Evolutionary conservation across 495 filamentous ascomycete genomes (phyloP), one percentile per base, ranked within the genome.

Genomic region (Penicillium ochrochloron): DNA sequence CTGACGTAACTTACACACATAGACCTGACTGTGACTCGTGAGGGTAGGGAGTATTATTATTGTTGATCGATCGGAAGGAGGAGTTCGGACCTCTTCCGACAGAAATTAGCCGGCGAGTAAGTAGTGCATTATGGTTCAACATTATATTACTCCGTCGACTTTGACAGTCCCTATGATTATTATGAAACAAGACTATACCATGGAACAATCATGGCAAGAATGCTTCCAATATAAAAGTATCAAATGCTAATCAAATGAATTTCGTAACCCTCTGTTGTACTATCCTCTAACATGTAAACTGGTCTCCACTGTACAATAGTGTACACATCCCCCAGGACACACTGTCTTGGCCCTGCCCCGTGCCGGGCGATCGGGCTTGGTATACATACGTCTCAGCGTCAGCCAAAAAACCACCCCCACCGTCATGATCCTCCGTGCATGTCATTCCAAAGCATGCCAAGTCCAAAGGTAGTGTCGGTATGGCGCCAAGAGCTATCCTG

Each of bases 361-460:
- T 56, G 53, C 29, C 53, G 31, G 53, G n/a, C 53, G 53, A 56
- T 56, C 53, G 31, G 53, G 34, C 55, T 57, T 58, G 55, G 55
- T 58, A 41, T 42, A 57, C 27, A 54, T 54, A 17, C 31, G 33
- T 37, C 27, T 5, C 15, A 34, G 33, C 37, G 34, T 27, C 29
- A 23, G 10, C 21, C 35, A 42, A 48, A 48, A 48, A 48, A 48
- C 17, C 42, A 33, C 5, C 2, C 37, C 37, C 34, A 58, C 55
- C 31, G 34, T 58, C 55, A 58, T 39, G 55, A 58, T 58, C 55
- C 55, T 42, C 55, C 55, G 55, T 58, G 55, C 55, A 42, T 41
- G 55, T 42, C 21, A 42, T 39, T 58, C 55, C 53, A 35, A 58
- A 35, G 55, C 37, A 58, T 44, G 55, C 55, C 55, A 58, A 58